Evolutionary conservation across 495 filamentous ascomycete genomes (phyloP), one percentile per base, ranked within the genome.

Genomic region (Tetracladium setigerum): DNA sequence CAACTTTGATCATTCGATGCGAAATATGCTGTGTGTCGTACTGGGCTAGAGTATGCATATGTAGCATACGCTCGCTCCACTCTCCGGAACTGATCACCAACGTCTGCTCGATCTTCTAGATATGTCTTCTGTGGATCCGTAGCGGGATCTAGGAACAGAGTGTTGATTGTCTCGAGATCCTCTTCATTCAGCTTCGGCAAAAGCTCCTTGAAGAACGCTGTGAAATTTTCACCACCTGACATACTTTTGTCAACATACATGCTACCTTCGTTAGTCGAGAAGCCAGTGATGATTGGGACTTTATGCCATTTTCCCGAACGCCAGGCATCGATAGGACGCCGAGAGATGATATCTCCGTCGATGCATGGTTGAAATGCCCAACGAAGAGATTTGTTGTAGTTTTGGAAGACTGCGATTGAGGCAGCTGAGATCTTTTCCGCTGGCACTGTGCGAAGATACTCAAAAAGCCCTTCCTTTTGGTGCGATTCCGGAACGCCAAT

Each of bases 351-450:
- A 6, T 72, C 68, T 12, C 59, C 55, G 55, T 84, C 81, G 50
- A 83, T 78, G 46, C 79, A 78, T 22, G 81, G 79, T 48, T 83
- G 79, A 57, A 82, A 84, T 8, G 79, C 70, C 81, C 81, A 83
- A 4, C 77, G 75, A 0, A 84, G 66, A 37, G 65, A 70, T 7
- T 62, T 56, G 34, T 71, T 67, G 61, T 77, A 81, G 27, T 61
- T 63, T 47, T 71, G 64, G 62, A 77, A 83, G 14, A 83, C 66
- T 10, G 39, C 30, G 9, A 64, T 67, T 35, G 70, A 70, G n/a
- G 79, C 78, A 1, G 54, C 51, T 9, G 67, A 60, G 31, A 84
- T 59, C 3, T 53, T 63, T 1, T 58, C 40, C 22, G 71, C 61
- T 9, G 78, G 71, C 1, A 77, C 60, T 0, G 62, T 60, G 19